phyloP scores from a whole-genome alignment of 164 flowering plant genomes.

The Stephania japonica region DNA sequence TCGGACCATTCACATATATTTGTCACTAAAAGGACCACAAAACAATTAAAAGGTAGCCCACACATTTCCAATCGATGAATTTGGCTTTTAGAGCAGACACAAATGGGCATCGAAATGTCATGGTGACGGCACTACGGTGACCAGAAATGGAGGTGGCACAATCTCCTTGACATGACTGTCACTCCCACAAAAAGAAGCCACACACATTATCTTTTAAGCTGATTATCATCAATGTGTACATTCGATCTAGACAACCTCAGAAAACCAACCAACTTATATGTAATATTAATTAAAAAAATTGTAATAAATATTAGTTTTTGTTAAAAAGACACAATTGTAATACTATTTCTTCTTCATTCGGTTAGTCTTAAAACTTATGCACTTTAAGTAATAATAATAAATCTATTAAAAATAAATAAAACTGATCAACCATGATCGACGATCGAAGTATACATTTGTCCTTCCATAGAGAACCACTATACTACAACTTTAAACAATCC shows the following conservation, averaged over 20 bases:
- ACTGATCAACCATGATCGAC: too few species aligned
- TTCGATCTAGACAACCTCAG: not conserved
- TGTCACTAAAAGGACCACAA: not conserved
- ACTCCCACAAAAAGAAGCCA: not conserved
- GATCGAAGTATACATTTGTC: too few species aligned
- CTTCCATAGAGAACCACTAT: too few species aligned
- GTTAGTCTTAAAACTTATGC: too few species aligned
- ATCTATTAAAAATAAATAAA: too few species aligned
- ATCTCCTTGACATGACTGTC: constrained; percentile 1
- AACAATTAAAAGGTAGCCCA: not conserved
- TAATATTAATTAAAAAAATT: too few species aligned
- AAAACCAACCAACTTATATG: not conserved
- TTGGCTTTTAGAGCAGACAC: constrained; percentile 2
- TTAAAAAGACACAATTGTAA: too few species aligned
- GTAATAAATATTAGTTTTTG: too few species aligned
- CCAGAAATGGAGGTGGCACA: constrained; percentile 3
- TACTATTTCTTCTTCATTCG: too few species aligned
- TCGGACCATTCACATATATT: not conserved
- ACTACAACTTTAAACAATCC: too few species aligned
- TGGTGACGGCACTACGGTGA: not conserved
- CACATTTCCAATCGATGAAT: not conserved
- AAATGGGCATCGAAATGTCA: not conserved
- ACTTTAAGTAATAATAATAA: too few species aligned
- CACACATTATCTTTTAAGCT: not conserved
- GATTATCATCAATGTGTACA: not conserved